Evolutionary conservation across 331 rosid genomes (phyloP), one percentile per base, ranked within the genome.

Genomic region (Pyrus hybrid): DNA sequence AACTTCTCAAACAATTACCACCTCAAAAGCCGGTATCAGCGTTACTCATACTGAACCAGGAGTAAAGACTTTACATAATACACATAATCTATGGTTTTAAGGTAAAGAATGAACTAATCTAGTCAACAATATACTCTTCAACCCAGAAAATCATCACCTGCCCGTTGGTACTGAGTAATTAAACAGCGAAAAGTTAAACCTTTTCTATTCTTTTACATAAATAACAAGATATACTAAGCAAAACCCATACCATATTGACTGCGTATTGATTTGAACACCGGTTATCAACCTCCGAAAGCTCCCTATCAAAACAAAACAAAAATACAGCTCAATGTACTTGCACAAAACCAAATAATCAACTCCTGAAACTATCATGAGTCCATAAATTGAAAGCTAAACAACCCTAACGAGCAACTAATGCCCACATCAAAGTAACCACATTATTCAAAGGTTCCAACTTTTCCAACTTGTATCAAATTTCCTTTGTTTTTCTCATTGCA

Each of bases 191-290:
- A 65, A 20, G 5, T 6, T 37, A 73, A 62, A 8, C 20, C 7
- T 21, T 25, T 18, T 16, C 51, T 22, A 21, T 72, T 10, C 28
- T 12, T 64, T 18, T n/a, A 18, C 3, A n/a, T 35, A 21, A 35
- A 13, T 67, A 22, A 29, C 25, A 12, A 22, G 26, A 43, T 22
- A 68, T 1, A 73, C 14, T 61, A 21, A n/a, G 8, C 25, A 20
- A 29, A 74, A 45, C 14, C 21, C 70, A 63, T 74, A 74, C 77
- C 77, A 74, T 74, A 6, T 74, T 74, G 29, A 26, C 47, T 6
- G 77, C 21, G 18, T 33, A 62, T 8, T n/a, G 47, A 63, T 28
- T 63, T 63, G 30, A 12, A 28, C 70, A 63, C 47, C 21, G 22
- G 61, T 20, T 25, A 62, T 17, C 37, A 45, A 62, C 32, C 70